These are phyloP conservation scores for Lyophyllum semitale DNA, from an alignment of 768 basidiomycete species.

Conservation along the genomic window DNA sequence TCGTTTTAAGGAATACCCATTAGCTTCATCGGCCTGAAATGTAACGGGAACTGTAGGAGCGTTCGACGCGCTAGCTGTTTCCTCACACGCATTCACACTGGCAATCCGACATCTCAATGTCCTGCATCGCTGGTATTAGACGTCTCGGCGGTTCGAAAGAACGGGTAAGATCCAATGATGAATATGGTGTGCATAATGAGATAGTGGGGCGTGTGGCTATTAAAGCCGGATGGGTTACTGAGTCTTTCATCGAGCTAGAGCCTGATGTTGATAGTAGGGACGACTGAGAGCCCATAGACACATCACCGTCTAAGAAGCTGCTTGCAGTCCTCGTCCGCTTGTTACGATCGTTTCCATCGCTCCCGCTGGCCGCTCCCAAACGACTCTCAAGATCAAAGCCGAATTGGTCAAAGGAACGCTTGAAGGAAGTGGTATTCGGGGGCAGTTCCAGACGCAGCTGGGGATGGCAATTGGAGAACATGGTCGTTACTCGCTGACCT, in stretches of 20 bases:
- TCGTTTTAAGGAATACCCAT: conserved; percentile 49
- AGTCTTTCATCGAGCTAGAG: conserved; percentile 18
- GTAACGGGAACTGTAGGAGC: conserved; percentile 5
- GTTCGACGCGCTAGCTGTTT: conserved; percentile 7
- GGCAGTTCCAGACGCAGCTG: conserved; percentile 56
- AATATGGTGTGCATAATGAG: conserved; percentile 19
- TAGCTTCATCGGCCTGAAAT: conserved; percentile 32
- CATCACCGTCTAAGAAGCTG: conserved; percentile 40
- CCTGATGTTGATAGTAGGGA: conserved; percentile 34
- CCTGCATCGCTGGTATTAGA: conserved; percentile 48
- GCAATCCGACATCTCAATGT: conserved; percentile 55
- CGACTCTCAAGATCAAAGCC: conserved; percentile 59
- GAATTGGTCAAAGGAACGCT: conserved; percentile 60
- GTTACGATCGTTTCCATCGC: conserved; percentile 50
- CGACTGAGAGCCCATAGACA: conserved; percentile 35
- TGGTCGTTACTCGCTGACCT: conserved; percentile 25
- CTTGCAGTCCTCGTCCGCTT: conserved; percentile 61
- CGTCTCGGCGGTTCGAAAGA: conserved; percentile 36
- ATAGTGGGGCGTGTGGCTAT: conserved; percentile 15
- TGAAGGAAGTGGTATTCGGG: conserved; percentile 54
- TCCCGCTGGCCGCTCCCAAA: conserved; percentile 26
- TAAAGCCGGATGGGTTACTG: conserved; percentile 7
- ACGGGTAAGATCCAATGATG: conserved; percentile 15
- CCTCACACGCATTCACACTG: too few relatives aligned
- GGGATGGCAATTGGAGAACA: conserved; percentile 47